phyloP scores from a whole-genome alignment of 345 rosid species.

The Eucalyptus caleyi region DNA sequence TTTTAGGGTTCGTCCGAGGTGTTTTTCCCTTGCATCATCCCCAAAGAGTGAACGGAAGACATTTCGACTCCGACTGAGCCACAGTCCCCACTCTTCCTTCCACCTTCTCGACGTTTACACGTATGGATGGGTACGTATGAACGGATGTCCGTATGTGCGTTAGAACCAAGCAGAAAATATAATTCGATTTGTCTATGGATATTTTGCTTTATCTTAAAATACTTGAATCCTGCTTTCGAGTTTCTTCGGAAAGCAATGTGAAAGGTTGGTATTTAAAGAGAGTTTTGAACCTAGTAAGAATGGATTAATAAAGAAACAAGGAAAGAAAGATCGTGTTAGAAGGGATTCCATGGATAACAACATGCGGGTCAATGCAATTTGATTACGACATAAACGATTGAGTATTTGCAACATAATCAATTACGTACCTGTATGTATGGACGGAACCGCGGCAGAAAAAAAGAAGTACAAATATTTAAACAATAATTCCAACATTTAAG shows the following conservation, averaged over 20 bases:
- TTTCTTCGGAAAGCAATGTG: background rate
- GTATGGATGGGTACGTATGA: background rate
- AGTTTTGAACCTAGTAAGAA: background rate
- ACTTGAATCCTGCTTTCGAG: background rate
- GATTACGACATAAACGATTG: background rate
- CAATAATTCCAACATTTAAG: background rate
- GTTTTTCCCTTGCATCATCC: background rate
- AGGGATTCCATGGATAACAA: background rate
- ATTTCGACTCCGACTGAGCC: background rate
- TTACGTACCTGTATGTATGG: background rate
- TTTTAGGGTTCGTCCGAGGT: background rate
- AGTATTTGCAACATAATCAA: background rate
- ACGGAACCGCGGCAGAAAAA: rapidly evolving
- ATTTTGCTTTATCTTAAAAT: background rate
- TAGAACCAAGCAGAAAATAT: background rate
- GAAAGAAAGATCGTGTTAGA: background rate
- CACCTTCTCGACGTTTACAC: background rate
- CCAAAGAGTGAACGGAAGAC: background rate
- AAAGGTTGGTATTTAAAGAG: background rate
- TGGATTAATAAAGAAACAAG: too few species aligned
- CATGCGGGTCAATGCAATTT: background rate
- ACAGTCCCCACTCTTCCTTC: background rate
- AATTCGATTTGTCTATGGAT: background rate
- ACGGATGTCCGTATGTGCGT: background rate
- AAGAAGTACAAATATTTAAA: rapidly evolving